Base-by-base conservation (phyloP, 2,329 filamentous ascomycete species). In the Eutypella sp. region DNA sequence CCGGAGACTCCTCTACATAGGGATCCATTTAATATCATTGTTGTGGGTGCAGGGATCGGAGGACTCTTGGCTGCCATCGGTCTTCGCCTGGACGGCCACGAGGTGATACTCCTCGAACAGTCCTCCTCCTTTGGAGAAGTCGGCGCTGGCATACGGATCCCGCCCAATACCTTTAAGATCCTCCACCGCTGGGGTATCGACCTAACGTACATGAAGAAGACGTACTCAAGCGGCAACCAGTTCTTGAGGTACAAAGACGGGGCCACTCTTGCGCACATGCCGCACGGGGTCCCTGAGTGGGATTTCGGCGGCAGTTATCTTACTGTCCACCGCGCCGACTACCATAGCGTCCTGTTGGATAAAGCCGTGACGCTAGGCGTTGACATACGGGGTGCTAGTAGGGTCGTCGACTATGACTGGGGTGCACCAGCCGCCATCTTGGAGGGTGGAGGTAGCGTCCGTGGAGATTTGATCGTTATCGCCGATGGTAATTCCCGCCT, bases 251-350 rank as follows among this genome's bases (percentile, higher is more conserved):
- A 54, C 50, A 42, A 57, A 15, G 50, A 57, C 27, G 63, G 61
- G 2, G 47, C 47, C 11, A 47, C 54, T 1, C 55, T 65, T 11
- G 49, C 54, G 4, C 50, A 56, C 2, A 33, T 57, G 9, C 52
- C 57, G 2, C 60, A 62, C 25, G 50, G 49, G 18, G 41, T 53
- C 40, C 47, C 53, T 36, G 51, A 56, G 11, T 46, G 54, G 27
- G 49, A 46, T 1, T 55, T 64, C 34, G 57, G 56, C 11, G 65
- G 61, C 9, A 60, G 59, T 0, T 68, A 67, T 38, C 64, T 63
- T 41, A 50, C 65, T 3, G 58, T 65, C 5, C 65, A 67, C 46
- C 59, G 64, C n/a, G 64, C 61, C 13, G 64, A 67, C 42, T 60
- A 68, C 13, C 63, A 66, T 47, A 55, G 55, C 3, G 60, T 57